These are phyloP conservation scores for Apiotrichum montevideense DNA, from an alignment of 1,284 basidiomycete species.

Conservation along the genomic window DNA sequence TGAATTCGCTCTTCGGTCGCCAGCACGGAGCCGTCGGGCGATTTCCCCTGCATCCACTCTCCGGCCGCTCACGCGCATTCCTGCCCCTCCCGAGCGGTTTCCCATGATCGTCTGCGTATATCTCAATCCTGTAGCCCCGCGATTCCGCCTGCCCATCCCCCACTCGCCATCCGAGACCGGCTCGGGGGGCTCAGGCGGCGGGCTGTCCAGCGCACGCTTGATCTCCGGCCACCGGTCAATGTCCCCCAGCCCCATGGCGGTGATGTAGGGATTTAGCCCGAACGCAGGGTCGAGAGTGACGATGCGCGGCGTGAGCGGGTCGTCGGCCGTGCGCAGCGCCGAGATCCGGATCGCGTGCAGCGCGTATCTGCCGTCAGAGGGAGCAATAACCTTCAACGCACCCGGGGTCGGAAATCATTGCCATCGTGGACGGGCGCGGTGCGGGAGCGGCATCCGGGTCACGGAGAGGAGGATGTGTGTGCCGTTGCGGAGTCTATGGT, in stretches of 20 bases:
- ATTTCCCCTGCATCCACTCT: conserved; percentile 1
- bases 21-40: neutral
- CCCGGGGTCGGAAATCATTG: conserved; percentile 43
- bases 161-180: conserved; percentile 5
- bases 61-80: conserved; percentile 56
- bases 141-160: conserved; percentile 11
- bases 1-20: conserved; percentile 20
- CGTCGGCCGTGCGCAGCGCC: conserved; percentile 79
- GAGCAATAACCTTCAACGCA: conserved; percentile 14
- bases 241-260: conserved; percentile 70
- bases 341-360: conserved; percentile 77
- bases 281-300: conserved; percentile 62
- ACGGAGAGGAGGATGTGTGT: too few relatives aligned
- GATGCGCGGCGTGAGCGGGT: conserved; percentile 70
- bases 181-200: conserved; percentile 53
- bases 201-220: conserved; percentile 48
- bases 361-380: conserved; percentile 57
- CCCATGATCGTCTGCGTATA: conserved; percentile 81
- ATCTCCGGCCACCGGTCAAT: conserved; percentile 76
- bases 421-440: conserved; percentile 27
- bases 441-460: neutral
- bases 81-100: conserved; percentile 55
- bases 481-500: too few relatives aligned
- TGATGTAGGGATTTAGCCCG: conserved; percentile 70
- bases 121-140: conserved; percentile 57